phyloP scores from a whole-genome alignment of 2,329 filamentous ascomycete species.

The Albophoma yamanashiensis region DNA sequence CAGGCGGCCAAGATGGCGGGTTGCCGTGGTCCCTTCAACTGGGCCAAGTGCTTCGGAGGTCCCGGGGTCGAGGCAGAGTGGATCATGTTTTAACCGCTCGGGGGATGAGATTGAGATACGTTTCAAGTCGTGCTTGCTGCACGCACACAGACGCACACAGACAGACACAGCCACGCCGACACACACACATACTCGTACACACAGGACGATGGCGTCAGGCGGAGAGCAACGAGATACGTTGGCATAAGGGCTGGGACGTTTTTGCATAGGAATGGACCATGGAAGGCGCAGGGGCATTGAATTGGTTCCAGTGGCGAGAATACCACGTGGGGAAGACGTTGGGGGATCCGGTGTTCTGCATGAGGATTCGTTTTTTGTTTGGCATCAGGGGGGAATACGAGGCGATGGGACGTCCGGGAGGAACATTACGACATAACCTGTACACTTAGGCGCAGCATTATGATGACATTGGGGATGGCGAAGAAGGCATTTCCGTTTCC shows the following conservation, averaged over 20 bases:
- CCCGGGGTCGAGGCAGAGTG: slow-evolving; percentile 49
- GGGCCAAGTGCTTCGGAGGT: slow-evolving; percentile 46
- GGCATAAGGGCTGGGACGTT: neutral
- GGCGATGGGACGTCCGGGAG: neutral
- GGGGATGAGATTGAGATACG: neutral
- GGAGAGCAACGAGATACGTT: neutral
- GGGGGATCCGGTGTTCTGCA: neutral
- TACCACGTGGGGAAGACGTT: neutral
- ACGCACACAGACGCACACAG: neutral
- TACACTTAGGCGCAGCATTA: neutral
- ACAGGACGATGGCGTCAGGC: neutral
- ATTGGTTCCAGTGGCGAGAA: no score
- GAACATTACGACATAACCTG: neutral
- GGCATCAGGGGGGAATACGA: neutral
- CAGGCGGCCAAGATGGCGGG: slow-evolving; percentile 18
- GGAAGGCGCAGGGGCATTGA: neutral
- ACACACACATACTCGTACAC: no score
- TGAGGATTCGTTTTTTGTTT: no score
- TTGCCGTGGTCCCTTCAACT: slow-evolving; percentile 43
- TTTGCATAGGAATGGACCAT: neutral
- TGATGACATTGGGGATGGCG: neutral
- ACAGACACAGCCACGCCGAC: no score
- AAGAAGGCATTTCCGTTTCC: neutral
- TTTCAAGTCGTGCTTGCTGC: neutral
- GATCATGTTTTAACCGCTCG: slow-evolving; percentile 48